These are phyloP conservation scores for Salix suchowensis DNA, from an alignment of 345 rosid species.

Conservation along the genomic window DNA sequence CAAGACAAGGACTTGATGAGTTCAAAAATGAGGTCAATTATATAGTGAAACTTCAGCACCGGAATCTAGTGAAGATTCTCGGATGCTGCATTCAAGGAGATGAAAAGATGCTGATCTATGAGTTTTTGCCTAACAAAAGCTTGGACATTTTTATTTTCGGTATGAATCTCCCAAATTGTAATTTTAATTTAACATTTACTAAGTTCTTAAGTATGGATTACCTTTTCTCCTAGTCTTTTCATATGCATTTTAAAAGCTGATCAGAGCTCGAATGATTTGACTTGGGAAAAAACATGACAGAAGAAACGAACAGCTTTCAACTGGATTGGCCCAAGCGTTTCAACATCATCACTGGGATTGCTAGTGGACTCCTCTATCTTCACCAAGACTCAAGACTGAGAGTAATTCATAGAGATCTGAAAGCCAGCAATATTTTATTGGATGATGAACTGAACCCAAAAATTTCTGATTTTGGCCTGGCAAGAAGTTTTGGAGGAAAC, in stretches of 20 bases:
- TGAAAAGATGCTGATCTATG: background rate
- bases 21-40: background rate
- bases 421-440: background rate
- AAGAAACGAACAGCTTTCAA: background rate
- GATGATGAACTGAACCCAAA: background rate
- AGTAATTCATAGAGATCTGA: background rate
- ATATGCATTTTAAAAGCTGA: too few relatives aligned
- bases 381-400: background rate
- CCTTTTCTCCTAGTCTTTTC: too few relatives aligned
- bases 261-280: background rate
- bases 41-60: background rate
- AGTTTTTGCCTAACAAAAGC: background rate
- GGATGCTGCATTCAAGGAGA: background rate
- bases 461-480: background rate
- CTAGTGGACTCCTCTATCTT: background rate
- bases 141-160: background rate
- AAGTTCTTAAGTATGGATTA: too few relatives aligned
- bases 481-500: background rate
- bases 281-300: background rate
- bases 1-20: background rate
- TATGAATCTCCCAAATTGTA: background rate
- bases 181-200: too few relatives aligned
- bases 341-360: background rate
- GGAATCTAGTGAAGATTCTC: background rate
- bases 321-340: background rate